Evolutionary conservation across 2,329 filamentous ascomycete species (phyloP).

Genomic region (Lachnellula subtilissima): DNA sequence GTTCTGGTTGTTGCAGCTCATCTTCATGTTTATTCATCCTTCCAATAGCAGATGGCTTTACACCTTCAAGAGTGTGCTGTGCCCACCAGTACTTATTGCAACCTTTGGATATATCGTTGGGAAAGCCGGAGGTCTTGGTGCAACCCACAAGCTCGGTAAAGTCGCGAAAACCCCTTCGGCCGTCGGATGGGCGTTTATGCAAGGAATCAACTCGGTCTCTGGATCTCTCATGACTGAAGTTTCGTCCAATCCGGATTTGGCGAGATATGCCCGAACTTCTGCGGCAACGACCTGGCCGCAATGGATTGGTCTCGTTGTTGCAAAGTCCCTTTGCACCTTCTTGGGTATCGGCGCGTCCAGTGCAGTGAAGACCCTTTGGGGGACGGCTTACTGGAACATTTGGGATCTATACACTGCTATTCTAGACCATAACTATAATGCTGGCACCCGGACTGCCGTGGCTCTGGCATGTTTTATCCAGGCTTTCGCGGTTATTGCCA

Average conservation of each 20-base stretch:
- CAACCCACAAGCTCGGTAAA: neutral
- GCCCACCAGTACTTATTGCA: no score
- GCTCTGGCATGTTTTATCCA: neutral
- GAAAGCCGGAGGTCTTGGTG: conserved; percentile 29
- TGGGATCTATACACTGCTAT: conserved; percentile 12
- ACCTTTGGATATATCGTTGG: neutral
- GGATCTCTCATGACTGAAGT: conserved; percentile 31
- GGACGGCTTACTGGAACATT: conserved; percentile 16
- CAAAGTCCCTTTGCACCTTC: conserved; percentile 36
- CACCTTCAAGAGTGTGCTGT: no score
- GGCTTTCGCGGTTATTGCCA: conserved; percentile 5
- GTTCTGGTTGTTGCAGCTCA: conserved; percentile 46
- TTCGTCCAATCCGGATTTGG: conserved; percentile 38
- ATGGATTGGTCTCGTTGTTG: conserved; percentile 35
- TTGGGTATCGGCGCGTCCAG: conserved; percentile 39
- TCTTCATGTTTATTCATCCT: no score
- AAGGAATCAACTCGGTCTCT: conserved; percentile 32
- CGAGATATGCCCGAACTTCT: conserved; percentile 34
- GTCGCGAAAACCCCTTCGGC: no score
- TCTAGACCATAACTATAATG: conserved; percentile 3
- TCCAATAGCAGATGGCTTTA: no score
- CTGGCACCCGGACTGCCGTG: conserved; percentile 5
- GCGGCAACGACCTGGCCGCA: conserved; percentile 37
- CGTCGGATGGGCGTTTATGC: conserved; percentile 14
- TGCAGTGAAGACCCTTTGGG: conserved; percentile 38